Evolutionary conservation across 495 filamentous ascomycete species (phyloP).

Genomic region (Penicillium tannophilum): DNA sequence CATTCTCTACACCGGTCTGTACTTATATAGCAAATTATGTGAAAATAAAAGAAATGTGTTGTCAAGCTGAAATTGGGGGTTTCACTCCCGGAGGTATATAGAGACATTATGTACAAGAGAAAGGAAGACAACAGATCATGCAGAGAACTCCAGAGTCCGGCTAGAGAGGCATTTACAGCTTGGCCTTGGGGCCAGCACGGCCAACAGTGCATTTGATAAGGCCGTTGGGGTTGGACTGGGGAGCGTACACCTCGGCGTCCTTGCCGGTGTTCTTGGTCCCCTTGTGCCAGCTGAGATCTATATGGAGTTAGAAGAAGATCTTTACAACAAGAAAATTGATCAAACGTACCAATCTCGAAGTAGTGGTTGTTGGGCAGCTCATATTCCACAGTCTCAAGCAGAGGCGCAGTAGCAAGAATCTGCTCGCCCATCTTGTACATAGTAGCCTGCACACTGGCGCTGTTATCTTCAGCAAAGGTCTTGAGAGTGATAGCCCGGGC

Average conservation of each 20-base stretch:
- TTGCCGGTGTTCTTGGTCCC: constrained; percentile 95
- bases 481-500: constrained; percentile 83
- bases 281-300: constrained; percentile 96
- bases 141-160: constrained; percentile 10
- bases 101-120: constrained; percentile 32
- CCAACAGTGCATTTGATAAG: constrained; percentile 94
- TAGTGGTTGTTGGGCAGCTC: constrained; percentile 97
- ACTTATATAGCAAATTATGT: constrained; percentile 23
- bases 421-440: constrained; percentile 98
- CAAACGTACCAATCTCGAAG: constrained; percentile 82
- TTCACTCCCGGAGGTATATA: constrained; percentile 29
- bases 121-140: constrained; percentile 13
- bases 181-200: constrained; percentile 52
- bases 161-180: constrained; percentile 34
- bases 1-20: constrained; percentile 17
- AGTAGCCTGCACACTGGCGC: constrained; percentile 90
- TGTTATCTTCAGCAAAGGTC: constrained; percentile 89
- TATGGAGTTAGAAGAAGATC: constrained; percentile 19
- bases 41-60: constrained; percentile 22
- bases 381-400: constrained; percentile 76
- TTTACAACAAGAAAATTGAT: not conserved
- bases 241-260: constrained; percentile 93
- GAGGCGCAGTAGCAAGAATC: constrained; percentile 75
- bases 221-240: constrained; percentile 90
- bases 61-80: constrained; percentile 19